phyloP scores from a whole-genome alignment of 345 rosid genomes.

The Erodium maritimum region DNA sequence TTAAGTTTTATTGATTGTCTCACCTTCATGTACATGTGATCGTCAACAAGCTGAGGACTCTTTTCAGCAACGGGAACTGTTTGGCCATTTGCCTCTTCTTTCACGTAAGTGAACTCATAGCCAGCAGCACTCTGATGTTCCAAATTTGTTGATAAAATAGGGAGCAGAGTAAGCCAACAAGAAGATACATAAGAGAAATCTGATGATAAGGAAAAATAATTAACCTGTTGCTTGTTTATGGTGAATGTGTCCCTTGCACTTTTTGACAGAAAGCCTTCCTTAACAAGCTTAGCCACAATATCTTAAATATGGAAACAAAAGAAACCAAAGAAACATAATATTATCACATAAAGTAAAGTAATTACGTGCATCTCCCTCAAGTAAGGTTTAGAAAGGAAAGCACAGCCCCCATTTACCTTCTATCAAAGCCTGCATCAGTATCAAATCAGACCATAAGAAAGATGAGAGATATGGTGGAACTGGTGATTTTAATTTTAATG shows the following conservation, averaged over 20 bases:
- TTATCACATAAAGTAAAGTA: background rate
- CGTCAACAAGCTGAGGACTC: conserved; percentile 36
- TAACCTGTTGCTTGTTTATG: conserved; percentile 51
- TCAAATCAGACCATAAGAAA: no score
- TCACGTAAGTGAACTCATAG: conserved; percentile 50
- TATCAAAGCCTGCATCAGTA: conserved; percentile 47
- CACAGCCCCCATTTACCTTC: conserved; percentile 47
- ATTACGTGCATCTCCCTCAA: conserved; percentile 5
- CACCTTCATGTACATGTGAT: conserved; percentile 74
- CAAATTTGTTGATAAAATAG: background rate
- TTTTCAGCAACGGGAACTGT: conserved; percentile 21
- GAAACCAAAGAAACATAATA: background rate
- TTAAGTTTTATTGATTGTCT: background rate
- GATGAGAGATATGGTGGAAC: no score
- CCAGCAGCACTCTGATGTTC: conserved; percentile 14
- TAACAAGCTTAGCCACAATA: conserved; percentile 68
- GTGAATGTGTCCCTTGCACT: conserved; percentile 52
- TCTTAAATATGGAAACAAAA: conserved; percentile 36
- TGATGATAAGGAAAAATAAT: background rate
- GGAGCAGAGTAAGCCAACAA: conserved; percentile 1
- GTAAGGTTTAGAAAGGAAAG: conserved; percentile 8
- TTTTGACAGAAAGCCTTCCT: conserved; percentile 49
- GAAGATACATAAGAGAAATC: background rate
- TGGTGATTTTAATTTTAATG: no score
- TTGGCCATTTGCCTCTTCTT: conserved; percentile 56